These are phyloP conservation scores for Effrenium voratum DNA, from an alignment of 73 alveolate species.

Conservation along the genomic window DNA sequence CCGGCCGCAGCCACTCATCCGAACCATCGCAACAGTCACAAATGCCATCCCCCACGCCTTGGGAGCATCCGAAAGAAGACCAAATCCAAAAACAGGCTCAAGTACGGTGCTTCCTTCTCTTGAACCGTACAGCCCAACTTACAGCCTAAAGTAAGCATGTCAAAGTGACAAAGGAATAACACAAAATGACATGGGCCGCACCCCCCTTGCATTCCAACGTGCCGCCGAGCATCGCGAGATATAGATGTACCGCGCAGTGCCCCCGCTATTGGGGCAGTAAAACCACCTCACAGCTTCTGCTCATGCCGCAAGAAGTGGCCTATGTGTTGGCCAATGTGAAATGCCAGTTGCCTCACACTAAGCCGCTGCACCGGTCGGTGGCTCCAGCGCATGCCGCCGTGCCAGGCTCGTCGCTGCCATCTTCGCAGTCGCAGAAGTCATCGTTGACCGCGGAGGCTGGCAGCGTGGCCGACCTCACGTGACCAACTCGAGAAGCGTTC, in stretches of 20 bases:
- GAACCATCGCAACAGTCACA: conserved; percentile 86
- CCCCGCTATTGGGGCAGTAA: conserved; percentile 71
- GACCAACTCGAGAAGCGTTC: not conserved
- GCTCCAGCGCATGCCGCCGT: conserved; percentile 73
- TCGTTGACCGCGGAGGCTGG: conserved; percentile 69
- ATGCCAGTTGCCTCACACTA: not conserved
- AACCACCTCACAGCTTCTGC: conserved; percentile 24
- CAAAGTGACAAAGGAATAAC: not conserved
- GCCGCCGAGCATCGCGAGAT: conserved; percentile 58
- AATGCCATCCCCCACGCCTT: conserved; percentile 74
- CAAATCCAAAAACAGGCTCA: too few relatives aligned
- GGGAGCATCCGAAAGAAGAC: too few relatives aligned
- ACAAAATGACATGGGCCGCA: too few relatives aligned
- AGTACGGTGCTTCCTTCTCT: not conserved
- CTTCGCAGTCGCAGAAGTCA: conserved; percentile 81
- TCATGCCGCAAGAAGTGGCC: not conserved
- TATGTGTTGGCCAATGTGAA: not conserved
- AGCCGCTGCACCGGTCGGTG: conserved; percentile 50
- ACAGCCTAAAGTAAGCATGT: not conserved
- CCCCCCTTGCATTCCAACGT: too few relatives aligned
- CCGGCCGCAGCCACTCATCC: conserved; percentile 74
- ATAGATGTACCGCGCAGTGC: conserved; percentile 53
- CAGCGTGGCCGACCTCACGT: conserved; percentile 25
- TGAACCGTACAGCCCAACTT: not conserved
- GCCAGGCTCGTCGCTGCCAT: conserved; percentile 88